phyloP scores from a whole-genome alignment of 1,284 basidiomycete genomes.

The Fomitopsis betulina region DNA sequence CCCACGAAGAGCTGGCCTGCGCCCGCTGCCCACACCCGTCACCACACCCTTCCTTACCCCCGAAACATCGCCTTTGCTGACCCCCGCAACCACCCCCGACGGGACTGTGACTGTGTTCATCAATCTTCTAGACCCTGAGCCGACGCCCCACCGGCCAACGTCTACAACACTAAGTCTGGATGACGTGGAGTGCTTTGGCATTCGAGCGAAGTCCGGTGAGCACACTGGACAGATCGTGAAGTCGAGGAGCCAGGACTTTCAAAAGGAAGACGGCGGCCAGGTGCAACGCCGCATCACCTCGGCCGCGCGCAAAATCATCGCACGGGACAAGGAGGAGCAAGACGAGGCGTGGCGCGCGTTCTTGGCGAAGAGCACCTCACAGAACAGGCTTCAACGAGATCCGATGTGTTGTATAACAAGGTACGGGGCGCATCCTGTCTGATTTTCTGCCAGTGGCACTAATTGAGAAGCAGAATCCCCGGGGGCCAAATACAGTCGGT shows the following conservation, averaged over 20 bases:
- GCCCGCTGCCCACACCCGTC: neutral
- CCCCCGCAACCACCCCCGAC: neutral
- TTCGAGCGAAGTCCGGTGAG: neutral
- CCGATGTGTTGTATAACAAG: neutral
- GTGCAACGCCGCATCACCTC: neutral
- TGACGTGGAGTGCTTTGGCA: neutral
- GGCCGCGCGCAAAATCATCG: neutral
- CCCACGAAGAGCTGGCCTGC: neutral
- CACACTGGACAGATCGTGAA: neutral
- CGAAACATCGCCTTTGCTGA: too few species aligned
- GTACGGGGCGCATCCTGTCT: too few species aligned
- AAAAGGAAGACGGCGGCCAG: neutral
- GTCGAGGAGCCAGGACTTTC: neutral
- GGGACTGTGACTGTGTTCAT: neutral
- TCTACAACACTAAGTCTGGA: neutral
- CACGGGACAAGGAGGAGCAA: neutral
- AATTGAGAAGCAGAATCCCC: too few species aligned
- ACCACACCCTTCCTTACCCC: neutral
- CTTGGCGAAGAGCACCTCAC: neutral
- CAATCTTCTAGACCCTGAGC: neutral
- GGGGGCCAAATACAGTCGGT: too few species aligned
- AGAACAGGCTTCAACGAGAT: neutral
- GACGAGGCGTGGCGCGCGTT: conserved; percentile 1
- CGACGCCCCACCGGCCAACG: neutral
- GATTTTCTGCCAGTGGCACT: too few species aligned